Conservation (phyloP, 2,329 filamentous ascomycete genomes). For the Penicillium polonicum region DNA sequence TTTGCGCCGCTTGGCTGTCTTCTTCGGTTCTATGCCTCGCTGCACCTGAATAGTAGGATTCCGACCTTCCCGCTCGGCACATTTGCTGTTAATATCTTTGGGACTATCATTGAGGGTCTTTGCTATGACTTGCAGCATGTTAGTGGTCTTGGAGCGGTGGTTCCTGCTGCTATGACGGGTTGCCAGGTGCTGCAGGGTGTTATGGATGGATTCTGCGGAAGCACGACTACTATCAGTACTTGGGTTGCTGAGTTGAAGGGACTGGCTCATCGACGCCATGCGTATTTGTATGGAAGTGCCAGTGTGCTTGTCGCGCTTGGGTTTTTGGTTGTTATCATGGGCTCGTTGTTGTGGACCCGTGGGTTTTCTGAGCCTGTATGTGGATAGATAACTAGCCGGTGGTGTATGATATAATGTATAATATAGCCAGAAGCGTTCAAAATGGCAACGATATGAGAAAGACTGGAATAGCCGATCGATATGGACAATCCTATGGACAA, state of each 20-base stretch:
- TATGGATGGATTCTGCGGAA: slow-evolving; percentile 68
- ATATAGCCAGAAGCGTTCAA: background rate
- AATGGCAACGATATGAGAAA: background rate
- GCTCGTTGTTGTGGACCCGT: slow-evolving; percentile 55
- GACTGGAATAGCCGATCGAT: background rate
- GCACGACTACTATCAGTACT: slow-evolving; percentile 65
- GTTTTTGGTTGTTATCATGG: slow-evolving; percentile 55
- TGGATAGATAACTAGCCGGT: slow-evolving; percentile 13
- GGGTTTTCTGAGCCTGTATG: slow-evolving; percentile 40
- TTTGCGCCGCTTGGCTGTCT: slow-evolving; percentile 82
- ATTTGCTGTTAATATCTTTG: slow-evolving; percentile 76
- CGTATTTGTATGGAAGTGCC: slow-evolving; percentile 59
- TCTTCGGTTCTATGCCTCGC: slow-evolving; percentile 68
- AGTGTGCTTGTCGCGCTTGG: slow-evolving; percentile 51
- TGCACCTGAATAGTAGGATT: slow-evolving; percentile 66
- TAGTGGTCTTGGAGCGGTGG: slow-evolving; percentile 45
- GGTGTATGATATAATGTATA: background rate
- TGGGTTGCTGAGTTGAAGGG: slow-evolving; percentile 63
- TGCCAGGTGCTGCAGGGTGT: slow-evolving; percentile 69
- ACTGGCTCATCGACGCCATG: slow-evolving; percentile 52
- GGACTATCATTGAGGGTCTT: slow-evolving; percentile 72
- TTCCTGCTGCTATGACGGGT: slow-evolving; percentile 42
- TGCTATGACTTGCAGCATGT: slow-evolving; percentile 76
- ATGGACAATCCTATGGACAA: background rate
- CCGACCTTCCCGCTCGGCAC: slow-evolving; percentile 79